phyloP scores from a whole-genome alignment of 257 asterid genomes.

The Lithospermum erythrorhizon region DNA sequence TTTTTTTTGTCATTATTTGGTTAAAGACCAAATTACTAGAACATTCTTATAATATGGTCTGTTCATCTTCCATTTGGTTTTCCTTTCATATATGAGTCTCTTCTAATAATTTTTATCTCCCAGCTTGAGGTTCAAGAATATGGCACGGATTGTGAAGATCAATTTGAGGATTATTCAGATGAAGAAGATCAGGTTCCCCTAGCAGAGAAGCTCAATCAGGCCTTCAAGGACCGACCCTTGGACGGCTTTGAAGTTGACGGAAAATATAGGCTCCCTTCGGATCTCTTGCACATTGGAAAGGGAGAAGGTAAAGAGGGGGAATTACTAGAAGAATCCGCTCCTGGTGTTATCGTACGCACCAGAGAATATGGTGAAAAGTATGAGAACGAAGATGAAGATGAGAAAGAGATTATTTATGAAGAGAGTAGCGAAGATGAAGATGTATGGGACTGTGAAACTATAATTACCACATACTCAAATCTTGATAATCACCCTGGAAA shows the following conservation, averaged over 20 bases:
- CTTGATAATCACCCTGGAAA: slow-evolving; percentile 89
- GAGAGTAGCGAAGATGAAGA: slow-evolving; percentile 82
- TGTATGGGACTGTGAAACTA: slow-evolving; percentile 89
- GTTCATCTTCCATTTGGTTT: not conserved
- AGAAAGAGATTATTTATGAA: slow-evolving; percentile 38
- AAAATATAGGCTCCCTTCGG: slow-evolving; percentile 15
- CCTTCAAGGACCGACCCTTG: slow-evolving; percentile 31
- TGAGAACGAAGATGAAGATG: slow-evolving; percentile 36
- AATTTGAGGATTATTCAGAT: slow-evolving; percentile 3
- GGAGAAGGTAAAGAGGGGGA: slow-evolving; percentile 26
- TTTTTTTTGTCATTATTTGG: too few relatives aligned
- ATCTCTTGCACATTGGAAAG: slow-evolving; percentile 19
- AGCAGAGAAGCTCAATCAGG: slow-evolving; percentile 45
- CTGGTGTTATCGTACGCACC: slow-evolving; percentile 53
- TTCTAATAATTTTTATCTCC: slow-evolving; percentile 14
- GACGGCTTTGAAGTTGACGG: slow-evolving; percentile 9
- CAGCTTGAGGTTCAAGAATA: slow-evolving; percentile 88
- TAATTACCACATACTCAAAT: slow-evolving; percentile 74
- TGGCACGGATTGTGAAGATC: slow-evolving; percentile 51
- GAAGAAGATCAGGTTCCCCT: slow-evolving; percentile 37
- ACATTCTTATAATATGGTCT: not conserved
- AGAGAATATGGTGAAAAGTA: slow-evolving; percentile 67
- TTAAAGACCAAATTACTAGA: not conserved
- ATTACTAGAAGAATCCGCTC: slow-evolving; percentile 37
- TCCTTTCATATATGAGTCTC: not conserved